Evolutionary conservation across 2,329 filamentous ascomycete species (phyloP).

Genomic region (Coniochaeta sp.): DNA sequence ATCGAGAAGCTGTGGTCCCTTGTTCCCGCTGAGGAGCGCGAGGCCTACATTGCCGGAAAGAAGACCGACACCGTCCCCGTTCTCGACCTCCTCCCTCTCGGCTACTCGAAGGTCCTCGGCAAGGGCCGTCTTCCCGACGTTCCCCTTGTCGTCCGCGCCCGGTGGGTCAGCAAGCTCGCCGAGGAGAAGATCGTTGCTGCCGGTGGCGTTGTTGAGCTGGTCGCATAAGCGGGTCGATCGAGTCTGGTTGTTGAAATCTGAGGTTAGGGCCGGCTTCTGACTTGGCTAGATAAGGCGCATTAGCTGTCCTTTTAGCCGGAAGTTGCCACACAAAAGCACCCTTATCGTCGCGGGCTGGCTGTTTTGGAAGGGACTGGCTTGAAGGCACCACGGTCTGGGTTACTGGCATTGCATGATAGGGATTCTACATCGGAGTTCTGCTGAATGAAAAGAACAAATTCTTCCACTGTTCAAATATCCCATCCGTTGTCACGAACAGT

Average conservation of each 20-base stretch:
- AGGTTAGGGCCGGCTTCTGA: not conserved
- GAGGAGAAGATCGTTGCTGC: conserved; percentile 99
- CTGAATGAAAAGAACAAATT: conserved; percentile 3
- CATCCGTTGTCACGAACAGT: not conserved
- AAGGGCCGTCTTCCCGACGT: conserved; percentile 94
- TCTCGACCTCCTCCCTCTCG: conserved; percentile 92
- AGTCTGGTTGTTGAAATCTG: not conserved
- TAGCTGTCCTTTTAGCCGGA: not conserved
- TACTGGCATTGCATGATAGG: conserved; percentile 6
- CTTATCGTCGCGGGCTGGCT: not conserved
- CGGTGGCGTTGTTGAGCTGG: conserved; percentile 91
- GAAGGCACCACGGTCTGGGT: conserved; percentile 3
- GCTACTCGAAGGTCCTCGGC: conserved; percentile 97
- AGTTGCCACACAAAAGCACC: not conserved
- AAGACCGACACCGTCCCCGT: conserved; percentile 92
- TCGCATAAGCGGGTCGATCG: conserved; percentile 58
- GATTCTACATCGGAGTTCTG: conserved; percentile 7
- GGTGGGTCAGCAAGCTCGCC: conserved; percentile 92
- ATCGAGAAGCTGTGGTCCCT: conserved; percentile 97
- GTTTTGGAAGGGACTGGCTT: not conserved
- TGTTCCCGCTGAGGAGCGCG: conserved; percentile 85
- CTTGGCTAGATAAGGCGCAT: not conserved
- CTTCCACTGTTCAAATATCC: not conserved
- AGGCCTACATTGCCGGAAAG: conserved; percentile 74
- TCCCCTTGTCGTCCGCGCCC: conserved; percentile 87